phyloP scores from a whole-genome alignment of 2,329 filamentous ascomycete species.

The Epicoccum sorghinum region DNA sequence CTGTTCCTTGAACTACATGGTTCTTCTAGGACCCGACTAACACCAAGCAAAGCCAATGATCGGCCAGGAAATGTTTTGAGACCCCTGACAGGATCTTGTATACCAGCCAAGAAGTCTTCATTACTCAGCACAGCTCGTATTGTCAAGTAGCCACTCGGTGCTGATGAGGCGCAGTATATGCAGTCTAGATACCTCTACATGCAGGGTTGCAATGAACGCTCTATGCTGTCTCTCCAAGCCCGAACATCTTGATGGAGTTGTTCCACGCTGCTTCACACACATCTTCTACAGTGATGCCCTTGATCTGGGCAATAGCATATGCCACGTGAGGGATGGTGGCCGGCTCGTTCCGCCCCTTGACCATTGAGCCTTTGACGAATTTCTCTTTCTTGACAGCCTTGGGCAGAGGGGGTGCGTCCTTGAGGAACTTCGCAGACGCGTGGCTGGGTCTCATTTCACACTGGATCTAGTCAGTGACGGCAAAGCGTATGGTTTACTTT shows the following conservation, averaged over 20 bases:
- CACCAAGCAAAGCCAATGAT: too few relatives aligned
- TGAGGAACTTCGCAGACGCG: conserved; percentile 77
- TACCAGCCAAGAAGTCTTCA: too few relatives aligned
- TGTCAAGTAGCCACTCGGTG: too few relatives aligned
- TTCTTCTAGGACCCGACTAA: too few relatives aligned
- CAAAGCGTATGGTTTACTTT: too few relatives aligned
- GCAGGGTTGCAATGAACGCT: not conserved
- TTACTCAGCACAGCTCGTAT: too few relatives aligned
- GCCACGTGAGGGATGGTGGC: conserved; percentile 85
- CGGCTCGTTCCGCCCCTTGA: conserved; percentile 95
- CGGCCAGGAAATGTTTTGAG: too few relatives aligned
- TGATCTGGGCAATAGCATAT: conserved; percentile 85
- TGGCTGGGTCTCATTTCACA: conserved; percentile 92
- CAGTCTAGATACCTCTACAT: not conserved
- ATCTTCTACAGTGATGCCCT: conserved; percentile 77
- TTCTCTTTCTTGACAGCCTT: conserved; percentile 95
- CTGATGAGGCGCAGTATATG: too few relatives aligned
- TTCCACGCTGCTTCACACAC: conserved; percentile 74
- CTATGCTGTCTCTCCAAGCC: conserved; percentile 38
- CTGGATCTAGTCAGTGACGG: conserved; percentile 43
- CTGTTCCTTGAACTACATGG: too few relatives aligned
- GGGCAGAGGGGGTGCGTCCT: conserved; percentile 72
- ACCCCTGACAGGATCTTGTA: too few relatives aligned
- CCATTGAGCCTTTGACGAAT: conserved; percentile 84
- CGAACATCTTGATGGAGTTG: conserved; percentile 50